Base-by-base conservation (phyloP, 2,329 filamentous ascomycete species). In the Fusarium mexicanum region DNA sequence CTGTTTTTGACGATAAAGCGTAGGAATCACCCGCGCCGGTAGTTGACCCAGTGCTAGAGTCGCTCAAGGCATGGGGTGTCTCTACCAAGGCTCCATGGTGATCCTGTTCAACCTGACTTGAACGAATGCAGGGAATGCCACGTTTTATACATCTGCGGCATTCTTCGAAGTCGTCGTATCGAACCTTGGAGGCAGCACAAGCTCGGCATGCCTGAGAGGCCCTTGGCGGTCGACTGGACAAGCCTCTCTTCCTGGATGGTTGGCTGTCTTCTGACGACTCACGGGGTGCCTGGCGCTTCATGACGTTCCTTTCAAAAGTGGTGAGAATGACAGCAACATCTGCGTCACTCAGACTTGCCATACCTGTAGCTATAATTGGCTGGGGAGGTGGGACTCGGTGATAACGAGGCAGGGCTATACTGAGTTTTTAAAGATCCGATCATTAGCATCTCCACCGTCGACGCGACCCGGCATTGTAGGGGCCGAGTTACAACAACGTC, bases 371-470 rank as follows among this genome's bases (percentile, higher is more conserved):
- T 0, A 6, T 40, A 11, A 20, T 40, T 18, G 0, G 12, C 11
- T 40, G 12, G 3, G 38, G 11, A 12, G 18, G 18, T 20, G 11
- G 11, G 33, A 35, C 1, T 35, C 14, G 14, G 7, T 35, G 14
- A 35, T 40, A 20, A 20, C 38, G 38, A 13, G 38, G 18, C 18
- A 8, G 18, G 38, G 2, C 38, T 40, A 40, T 20, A 12, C 0
- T 13, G 1, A 20, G 11, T 40, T 12, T 20, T 2, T 0, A 20
- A 40, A 13, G 38, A 13, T 13, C 6, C 0, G 5, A 2, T 40
- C 11, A 20, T 38, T 38, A 38, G 37, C 18, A 38, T 38, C 37
- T 61, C 1, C 33, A 1, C 1, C 1, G 33, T 35, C 14, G 2
- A 35, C 14, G 0, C 0, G 6, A 35, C 8, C 33, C 6, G 33